phyloP scores from a whole-genome alignment of 1,139 yeast species.

The Geotrichum klebahnii region DNA sequence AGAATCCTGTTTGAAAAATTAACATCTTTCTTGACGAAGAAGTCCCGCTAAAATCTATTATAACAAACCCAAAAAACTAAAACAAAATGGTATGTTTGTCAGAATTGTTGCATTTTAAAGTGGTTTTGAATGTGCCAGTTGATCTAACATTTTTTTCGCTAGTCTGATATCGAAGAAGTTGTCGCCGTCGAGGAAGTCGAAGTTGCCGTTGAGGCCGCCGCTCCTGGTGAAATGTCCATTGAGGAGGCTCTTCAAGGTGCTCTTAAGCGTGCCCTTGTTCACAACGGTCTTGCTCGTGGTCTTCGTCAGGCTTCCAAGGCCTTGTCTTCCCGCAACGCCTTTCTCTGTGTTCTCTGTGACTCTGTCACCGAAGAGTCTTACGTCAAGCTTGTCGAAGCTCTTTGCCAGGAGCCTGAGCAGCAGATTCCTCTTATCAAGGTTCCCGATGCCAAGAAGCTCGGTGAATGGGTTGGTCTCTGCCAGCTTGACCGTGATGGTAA shows the following conservation, averaged over 20 bases:
- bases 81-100: conserved; percentile 20
- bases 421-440: conserved; percentile 98
- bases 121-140: background rate
- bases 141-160: conserved; percentile 10
- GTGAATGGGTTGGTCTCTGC: conserved; percentile 99
- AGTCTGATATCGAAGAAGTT: conserved; percentile 45
- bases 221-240: conserved; percentile 82
- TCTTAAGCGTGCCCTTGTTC: conserved; percentile 95
- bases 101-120: background rate
- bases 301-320: conserved; percentile 99
- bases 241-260: conserved; percentile 99
- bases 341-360: conserved; percentile 95
- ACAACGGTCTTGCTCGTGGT: conserved; percentile 99
- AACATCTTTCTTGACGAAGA: conserved; percentile 25
- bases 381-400: conserved; percentile 97
- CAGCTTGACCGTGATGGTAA: conserved; percentile 99
- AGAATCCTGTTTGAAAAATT: conserved; percentile 22
- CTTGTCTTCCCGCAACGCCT: conserved; percentile 89
- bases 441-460: conserved; percentile 98
- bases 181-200: conserved; percentile 65
- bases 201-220: conserved; percentile 73
- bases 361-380: conserved; percentile 97
- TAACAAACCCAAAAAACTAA: conserved; percentile 3
- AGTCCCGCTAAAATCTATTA: conserved; percentile 15
- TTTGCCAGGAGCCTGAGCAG: conserved; percentile 95